These are phyloP conservation scores for Cyanodermella asteris DNA, from an alignment of 2,329 filamentous ascomycete genomes.

Conservation along the genomic window DNA sequence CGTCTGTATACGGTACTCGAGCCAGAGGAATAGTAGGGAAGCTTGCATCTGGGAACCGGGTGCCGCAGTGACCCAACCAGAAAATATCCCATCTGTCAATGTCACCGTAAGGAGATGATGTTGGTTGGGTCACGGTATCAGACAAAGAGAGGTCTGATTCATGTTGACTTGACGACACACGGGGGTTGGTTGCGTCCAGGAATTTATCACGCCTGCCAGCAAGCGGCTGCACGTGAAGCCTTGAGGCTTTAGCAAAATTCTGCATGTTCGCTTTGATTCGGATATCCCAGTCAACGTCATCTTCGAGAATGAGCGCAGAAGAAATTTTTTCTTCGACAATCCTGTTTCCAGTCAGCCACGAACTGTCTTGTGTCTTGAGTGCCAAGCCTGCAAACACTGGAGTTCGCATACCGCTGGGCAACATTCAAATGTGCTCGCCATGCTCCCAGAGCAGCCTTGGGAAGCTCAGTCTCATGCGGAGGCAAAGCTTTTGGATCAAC, in stretches of 20 bases:
- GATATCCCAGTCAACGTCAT: conserved; percentile 37
- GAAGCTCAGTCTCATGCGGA: too few relatives aligned
- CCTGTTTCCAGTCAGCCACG: conserved; percentile 6
- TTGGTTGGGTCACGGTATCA: too few relatives aligned
- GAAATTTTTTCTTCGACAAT: conserved; percentile 24
- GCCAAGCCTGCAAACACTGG: background rate
- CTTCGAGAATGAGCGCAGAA: conserved; percentile 31
- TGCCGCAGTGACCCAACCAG: conserved; percentile 29
- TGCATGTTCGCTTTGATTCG: conserved; percentile 27
- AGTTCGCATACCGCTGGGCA: conserved; percentile 11
- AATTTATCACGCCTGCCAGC: conserved; percentile 4
- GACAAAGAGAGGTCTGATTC: too few relatives aligned
- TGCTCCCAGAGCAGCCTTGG: conserved; percentile 8
- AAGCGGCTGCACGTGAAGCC: conserved; percentile 15
- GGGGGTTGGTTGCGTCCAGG: conserved; percentile 11
- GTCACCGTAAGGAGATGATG: conserved; percentile 24
- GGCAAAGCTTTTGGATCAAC: conserved; percentile 1
- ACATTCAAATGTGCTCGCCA: conserved; percentile 21
- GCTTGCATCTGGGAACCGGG: conserved; percentile 11
- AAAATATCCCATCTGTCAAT: conserved; percentile 29
- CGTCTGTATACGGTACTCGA: conserved; percentile 4
- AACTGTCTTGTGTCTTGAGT: background rate
- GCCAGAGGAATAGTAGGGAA: conserved; percentile 11
- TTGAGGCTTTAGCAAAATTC: conserved; percentile 17
- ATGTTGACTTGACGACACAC: too few relatives aligned